phyloP scores from a whole-genome alignment of 2,329 filamentous ascomycete species.

The Ramularia endophylla region DNA sequence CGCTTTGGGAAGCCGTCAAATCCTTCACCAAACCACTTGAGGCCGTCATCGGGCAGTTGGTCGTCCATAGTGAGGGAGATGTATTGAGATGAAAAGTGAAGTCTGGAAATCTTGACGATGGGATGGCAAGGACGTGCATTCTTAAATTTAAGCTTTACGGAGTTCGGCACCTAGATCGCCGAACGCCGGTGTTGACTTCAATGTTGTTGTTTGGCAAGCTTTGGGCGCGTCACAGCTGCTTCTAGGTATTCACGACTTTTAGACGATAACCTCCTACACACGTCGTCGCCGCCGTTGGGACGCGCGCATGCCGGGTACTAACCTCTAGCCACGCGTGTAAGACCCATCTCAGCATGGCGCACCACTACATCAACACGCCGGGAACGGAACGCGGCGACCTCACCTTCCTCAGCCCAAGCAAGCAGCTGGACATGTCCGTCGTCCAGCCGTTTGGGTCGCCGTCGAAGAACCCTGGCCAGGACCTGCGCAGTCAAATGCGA shows the following conservation, averaged over 20 bases:
- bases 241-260: no score
- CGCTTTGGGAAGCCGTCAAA: constrained; percentile 60
- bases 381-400: constrained; percentile 78
- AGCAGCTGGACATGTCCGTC: constrained; percentile 72
- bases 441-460: constrained; percentile 84
- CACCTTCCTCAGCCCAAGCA: constrained; percentile 59
- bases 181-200: no score
- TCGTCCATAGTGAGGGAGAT: constrained; percentile 18
- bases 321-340: constrained; percentile 2
- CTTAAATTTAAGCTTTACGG: no score
- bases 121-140: no score
- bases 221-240: no score
- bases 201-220: no score
- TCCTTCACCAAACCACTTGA: constrained; percentile 61
- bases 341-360: constrained; percentile 33
- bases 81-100: neutral
- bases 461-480: constrained; percentile 58
- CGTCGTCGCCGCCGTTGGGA: neutral
- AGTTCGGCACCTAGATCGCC: no score
- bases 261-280: no score
- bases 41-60: constrained; percentile 44
- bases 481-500: constrained; percentile 68
- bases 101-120: no score
- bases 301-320: constrained; percentile 12
- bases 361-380: constrained; percentile 68